phyloP scores from a whole-genome alignment of 2,329 filamentous ascomycete genomes.

The Aspergillus neotritici region DNA sequence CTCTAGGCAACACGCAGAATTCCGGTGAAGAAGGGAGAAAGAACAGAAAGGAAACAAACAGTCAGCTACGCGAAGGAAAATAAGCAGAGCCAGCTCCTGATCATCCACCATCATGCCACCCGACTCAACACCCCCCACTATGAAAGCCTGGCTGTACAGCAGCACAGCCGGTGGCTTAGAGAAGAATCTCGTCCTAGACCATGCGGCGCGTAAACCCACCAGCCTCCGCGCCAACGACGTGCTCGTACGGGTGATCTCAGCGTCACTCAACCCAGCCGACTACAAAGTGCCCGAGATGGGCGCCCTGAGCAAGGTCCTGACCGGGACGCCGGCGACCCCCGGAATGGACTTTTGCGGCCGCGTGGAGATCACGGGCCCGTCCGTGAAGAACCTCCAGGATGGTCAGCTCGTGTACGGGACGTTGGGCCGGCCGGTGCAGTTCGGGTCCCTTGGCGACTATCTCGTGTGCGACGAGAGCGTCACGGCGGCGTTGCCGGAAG shows the following conservation, averaged over 20 bases:
- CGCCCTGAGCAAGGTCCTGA: conserved; percentile 34
- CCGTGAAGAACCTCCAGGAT: conserved; percentile 26
- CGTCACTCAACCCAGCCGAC: conserved; percentile 58
- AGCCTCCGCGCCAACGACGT: conserved; percentile 42
- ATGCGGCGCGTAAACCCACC: conserved; percentile 39
- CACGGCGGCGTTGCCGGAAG: conserved; percentile 40
- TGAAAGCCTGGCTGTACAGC: conserved; percentile 56
- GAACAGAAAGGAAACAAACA: too few species aligned
- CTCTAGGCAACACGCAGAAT: too few species aligned
- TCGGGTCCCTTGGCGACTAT: conserved; percentile 45
- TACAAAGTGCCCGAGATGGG: conserved; percentile 56
- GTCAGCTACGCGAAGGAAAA: too few species aligned
- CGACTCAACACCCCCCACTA: conserved; percentile 30
- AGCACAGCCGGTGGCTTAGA: conserved; percentile 45
- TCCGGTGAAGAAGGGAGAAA: too few species aligned
- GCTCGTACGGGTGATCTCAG: conserved; percentile 51
- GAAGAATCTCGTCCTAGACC: conserved; percentile 47
- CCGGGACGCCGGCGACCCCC: conserved; percentile 44
- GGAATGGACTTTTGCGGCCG: conserved; percentile 49
- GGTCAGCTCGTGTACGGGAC: conserved; percentile 47
- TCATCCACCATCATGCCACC: too few species aligned
- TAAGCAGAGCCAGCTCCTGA: too few species aligned
- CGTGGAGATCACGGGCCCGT: conserved; percentile 33
- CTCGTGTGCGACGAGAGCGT: conserved; percentile 29
- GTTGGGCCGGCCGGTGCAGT: conserved; percentile 22